Evolutionary conservation across 2,329 filamentous ascomycete species (phyloP), one percentile per base, ranked within the genome.

Genomic region (Apiospora marii): DNA sequence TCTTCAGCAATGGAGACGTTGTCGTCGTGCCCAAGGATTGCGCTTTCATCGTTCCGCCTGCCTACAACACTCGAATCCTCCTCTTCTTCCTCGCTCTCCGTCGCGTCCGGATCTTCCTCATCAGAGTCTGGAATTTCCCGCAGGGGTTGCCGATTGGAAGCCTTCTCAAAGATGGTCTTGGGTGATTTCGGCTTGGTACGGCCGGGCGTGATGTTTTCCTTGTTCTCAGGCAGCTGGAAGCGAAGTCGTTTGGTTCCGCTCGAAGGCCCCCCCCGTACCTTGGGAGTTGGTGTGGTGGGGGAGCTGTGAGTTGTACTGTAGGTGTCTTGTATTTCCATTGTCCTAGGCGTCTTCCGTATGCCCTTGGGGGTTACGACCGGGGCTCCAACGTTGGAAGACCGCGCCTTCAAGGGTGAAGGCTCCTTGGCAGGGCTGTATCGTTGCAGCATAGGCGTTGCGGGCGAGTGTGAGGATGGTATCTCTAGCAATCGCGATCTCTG

Each of bases 201-300:
- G 44, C 78, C 79, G 16, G 80, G 80, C 1, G 80, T 81, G 61
- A 80, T 77, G 67, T 81, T 81, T 72, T 81, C 80, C 70, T 81
- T 81, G 46, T 81, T 74, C 7, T 80, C 80, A 4, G 78, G 79
- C 10, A 81, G 24, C 16, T 78, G 73, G 48, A 81, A 81, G 27
- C 77, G 77, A 64, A 78, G 27, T 68, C 72, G 76, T 72, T 80
- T 81, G 0, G 79, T 77, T 7, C 76, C 78, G 3, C 70, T 74
- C 5, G 58, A 64, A 64, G n/a, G 34, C 34, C 76, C 74, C n/a
- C 69, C 67, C n/a, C 74, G 72, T 16, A 77, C 75, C 46, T 74
- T 78, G 19, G 72, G 73, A n/a, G 74, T 73, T 22, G 76, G 76
- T 0, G 76, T 75, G 14, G 73, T 71, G 67, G 78, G 79, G 19